Evolutionary conservation across 805 yeast genomes (phyloP), one percentile per base, ranked within the genome.

Genomic region (Wickerhamomyces xylosicus): DNA sequence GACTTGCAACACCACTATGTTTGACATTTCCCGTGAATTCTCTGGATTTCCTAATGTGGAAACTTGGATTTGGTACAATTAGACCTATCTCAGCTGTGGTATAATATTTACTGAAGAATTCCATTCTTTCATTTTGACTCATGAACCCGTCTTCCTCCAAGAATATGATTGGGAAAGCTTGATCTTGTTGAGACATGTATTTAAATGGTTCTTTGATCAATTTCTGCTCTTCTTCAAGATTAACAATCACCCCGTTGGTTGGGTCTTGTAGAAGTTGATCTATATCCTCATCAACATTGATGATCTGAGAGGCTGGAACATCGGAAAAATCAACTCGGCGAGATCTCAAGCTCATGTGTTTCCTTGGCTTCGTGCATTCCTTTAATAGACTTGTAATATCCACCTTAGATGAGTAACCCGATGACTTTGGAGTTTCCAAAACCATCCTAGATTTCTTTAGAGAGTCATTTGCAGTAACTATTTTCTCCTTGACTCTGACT

Each of bases 301-400:
- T 43, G 5, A 50, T 36, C 21, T 48, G 49, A 1, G 50, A 45
- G 4, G 44, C 35, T 14, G 40, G 35, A 2, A 47, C 19, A 2
- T 39, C 38, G 8, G 44, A 33, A 2, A 44, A 25, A 31, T 46
- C 52, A 15, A 35, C 27, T 19, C 37, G 34, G 13, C 32, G 18
- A 3, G 19, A 27, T n/a, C 36, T 37, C 7, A 33, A 11, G 4
- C 39, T 45, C 8, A 41, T 18, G 4, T 20, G 9, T 33, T 36
- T 46, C 31, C 37, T 40, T 0, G 36, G 32, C 6, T 42, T 41
- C 7, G 18, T 5, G 7, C 19, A 40, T 3, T 44, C 43, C 21
- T 42, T 52, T 36, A 52, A 38, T 31, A 52, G 27, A 13, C 25
- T 42, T 4, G 48, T 35, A 4, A 52, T 52, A 29, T 52, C 56